A percentile compares a stretch with the other conserved stretches of the same genome.
Conservation (phyloP, 306 rosid species). For the Ormosia semicastrata region DNA sequence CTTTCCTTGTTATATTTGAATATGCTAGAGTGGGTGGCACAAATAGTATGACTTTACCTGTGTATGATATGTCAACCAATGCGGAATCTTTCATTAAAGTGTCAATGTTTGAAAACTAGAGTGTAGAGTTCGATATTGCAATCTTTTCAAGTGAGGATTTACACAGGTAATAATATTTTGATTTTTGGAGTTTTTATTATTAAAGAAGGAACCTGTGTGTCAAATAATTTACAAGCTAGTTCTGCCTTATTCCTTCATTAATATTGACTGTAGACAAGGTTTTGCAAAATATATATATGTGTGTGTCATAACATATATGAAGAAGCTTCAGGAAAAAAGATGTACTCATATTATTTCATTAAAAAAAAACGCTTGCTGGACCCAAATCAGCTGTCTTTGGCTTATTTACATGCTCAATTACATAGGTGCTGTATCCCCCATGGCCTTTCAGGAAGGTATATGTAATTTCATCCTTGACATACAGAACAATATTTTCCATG, state of each 20-base stretch:
- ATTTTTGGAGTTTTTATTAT: background rate
- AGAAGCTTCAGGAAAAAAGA: background rate
- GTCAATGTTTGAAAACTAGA: background rate
- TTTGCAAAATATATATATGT: background rate
- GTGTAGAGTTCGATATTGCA: background rate
- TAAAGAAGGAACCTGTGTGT: background rate
- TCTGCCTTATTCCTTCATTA: background rate
- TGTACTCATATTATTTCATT: background rate
- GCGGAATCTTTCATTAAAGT: background rate
- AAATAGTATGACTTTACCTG: background rate
- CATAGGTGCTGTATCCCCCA: background rate
- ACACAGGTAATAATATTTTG: background rate
- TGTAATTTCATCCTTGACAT: background rate
- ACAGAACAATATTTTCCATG: background rate
- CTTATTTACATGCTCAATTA: background rate
- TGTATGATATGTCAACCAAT: background rate
- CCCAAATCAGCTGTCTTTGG: background rate
- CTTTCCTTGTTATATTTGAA: background rate
- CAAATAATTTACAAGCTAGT: background rate
- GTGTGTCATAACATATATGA: background rate
- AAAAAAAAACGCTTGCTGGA: background rate
- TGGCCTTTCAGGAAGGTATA: background rate
- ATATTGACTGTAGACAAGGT: background rate
- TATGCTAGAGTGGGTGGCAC: background rate
- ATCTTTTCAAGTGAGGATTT: background rate